Conservation (phyloP, 2,329 filamentous ascomycete species). For the Clarireedia paspali region DNA sequence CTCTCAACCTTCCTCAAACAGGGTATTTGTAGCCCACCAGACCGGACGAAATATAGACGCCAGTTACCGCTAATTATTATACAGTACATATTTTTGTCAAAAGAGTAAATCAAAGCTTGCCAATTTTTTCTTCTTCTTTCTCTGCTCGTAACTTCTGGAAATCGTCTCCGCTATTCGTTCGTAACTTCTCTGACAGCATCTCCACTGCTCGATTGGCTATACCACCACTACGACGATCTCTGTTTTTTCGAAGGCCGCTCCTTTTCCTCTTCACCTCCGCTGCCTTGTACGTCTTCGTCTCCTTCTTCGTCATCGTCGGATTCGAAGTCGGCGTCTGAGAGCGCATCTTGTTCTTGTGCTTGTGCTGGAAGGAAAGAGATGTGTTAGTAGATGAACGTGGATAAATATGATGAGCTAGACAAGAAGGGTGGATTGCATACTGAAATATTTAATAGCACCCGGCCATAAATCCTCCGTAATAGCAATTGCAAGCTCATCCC, state of each 20-base stretch:
- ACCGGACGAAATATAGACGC: too few species aligned
- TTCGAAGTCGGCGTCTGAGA: slow-evolving; percentile 66
- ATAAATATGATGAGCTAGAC: not conserved
- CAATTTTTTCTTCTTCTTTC: too few species aligned
- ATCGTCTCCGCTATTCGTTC: too few species aligned
- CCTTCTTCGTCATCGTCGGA: slow-evolving; percentile 49
- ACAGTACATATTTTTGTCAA: too few species aligned
- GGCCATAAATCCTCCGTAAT: slow-evolving; percentile 87
- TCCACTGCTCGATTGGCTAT: too few species aligned
- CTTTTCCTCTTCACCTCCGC: not conserved
- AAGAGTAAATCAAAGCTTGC: too few species aligned
- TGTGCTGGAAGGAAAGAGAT: slow-evolving; percentile 40
- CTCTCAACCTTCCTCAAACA: too few species aligned
- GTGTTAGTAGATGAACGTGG: slow-evolving; percentile 29
- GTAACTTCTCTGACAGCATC: too few species aligned
- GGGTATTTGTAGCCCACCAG: too few species aligned
- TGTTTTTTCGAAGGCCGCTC: not conserved
- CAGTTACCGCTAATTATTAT: too few species aligned
- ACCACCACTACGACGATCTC: not conserved
- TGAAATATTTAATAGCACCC: slow-evolving; percentile 83
- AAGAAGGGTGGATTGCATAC: slow-evolving; percentile 41
- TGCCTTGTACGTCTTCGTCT: not conserved
- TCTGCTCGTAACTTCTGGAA: too few species aligned
- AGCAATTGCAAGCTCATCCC: slow-evolving; percentile 72
- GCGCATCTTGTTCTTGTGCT: slow-evolving; percentile 61